A percentile compares a stretch with the other conserved stretches of the same genome.
Evolutionary conservation across 139 green algal species (phyloP).

Genomic region (Chlorella ohadii): DNA sequence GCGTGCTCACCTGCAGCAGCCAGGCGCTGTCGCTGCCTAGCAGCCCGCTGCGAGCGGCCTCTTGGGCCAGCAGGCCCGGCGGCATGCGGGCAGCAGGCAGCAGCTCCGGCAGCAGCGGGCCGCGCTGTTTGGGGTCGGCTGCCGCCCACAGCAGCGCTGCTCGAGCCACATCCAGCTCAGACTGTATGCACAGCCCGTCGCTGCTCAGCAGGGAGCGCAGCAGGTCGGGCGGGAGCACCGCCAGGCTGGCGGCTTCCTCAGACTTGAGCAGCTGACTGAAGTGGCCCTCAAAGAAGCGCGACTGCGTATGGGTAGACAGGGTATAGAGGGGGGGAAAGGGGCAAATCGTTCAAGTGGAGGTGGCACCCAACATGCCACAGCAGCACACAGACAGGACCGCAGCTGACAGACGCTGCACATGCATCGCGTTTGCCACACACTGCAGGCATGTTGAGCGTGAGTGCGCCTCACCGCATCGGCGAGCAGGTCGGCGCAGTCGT

Average conservation of each 20-base stretch:
- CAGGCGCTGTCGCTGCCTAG: background rate
- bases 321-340: background rate
- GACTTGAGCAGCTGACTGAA: constrained; percentile 32
- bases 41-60: constrained; percentile 14
- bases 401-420: no score
- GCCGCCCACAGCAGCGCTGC: constrained; percentile 30
- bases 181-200: constrained; percentile 17
- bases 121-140: background rate
- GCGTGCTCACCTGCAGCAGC: background rate
- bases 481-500: constrained; percentile 38
- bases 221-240: constrained; percentile 25
- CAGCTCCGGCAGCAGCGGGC: constrained; percentile 1
- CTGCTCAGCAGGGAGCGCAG: constrained; percentile 27
- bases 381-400: no score
- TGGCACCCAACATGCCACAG: no score
- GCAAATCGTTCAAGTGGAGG: no score
- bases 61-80: background rate
- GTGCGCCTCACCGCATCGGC: background rate
- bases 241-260: constrained; percentile 13
- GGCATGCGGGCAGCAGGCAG: constrained; percentile 24
- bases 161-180: constrained; percentile 30
- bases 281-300: constrained; percentile 32
- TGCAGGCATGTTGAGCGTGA: no score
- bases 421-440: no score
- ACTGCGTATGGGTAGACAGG: background rate